Evolutionary conservation across 2,329 filamentous ascomycete species (phyloP), one percentile per base, ranked within the genome.

Genomic region (Phialophora chinensis): DNA sequence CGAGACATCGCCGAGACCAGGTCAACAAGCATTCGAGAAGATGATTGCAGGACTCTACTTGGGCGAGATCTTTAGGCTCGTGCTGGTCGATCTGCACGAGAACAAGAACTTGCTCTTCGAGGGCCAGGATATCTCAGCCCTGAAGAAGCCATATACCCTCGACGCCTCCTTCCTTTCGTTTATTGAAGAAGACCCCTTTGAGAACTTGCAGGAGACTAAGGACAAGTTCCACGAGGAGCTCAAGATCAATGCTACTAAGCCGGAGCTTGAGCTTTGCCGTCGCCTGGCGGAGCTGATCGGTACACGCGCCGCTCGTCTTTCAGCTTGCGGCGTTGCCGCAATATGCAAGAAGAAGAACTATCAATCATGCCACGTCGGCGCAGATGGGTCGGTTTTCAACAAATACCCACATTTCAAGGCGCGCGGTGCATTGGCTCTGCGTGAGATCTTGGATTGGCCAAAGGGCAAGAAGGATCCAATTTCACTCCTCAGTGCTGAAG

Each of bases 341-440:
- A 97, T 99, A 76, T 93, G 91, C 86, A 96, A 90, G 82, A 98
- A 98, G 89, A 98, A 97, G 87, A 86, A 87, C 72, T 94, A 93
- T 79, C 82, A 90, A 75, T 86, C 87, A 44, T 96, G 92, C 83
- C 95, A 98, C 79, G 95, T 99, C 50, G 95, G 95, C 74, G 95
- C 95, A 60, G 95, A 99, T 77, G 95, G 95, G 44, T 96, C 92
- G 20, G 94, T 99, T 62, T 99, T 99, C 84, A 97, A 97, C 86
- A 98, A 98, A 79, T 99, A 99, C 82, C 95, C 95, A 12, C 91
- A 97, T 81, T 99, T 99, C 87, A 97, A 97, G 85, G 87, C 89
- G 65, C 90, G 95, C 62, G 93, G 94, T 63, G 94, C 95, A 14
- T 85, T 90, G 78, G 95, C 95, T 31, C 86, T 99, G 61, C 89